Conservation (phyloP, 2,329 filamentous ascomycete genomes). For the Colletotrichum paranaense region DNA sequence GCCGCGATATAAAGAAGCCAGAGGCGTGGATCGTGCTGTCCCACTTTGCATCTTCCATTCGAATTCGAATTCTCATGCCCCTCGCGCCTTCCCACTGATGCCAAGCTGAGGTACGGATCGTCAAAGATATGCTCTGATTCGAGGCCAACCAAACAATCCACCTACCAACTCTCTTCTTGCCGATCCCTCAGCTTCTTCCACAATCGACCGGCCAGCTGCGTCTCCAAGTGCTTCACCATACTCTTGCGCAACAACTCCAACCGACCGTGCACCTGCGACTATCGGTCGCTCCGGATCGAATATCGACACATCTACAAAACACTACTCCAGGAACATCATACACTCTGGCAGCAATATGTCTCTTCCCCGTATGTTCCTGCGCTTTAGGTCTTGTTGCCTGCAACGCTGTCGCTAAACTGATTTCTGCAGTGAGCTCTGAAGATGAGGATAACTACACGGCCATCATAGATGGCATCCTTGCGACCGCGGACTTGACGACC, state of each 20-base stretch:
- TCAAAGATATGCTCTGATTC: conserved; percentile 31
- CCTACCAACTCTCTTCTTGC: conserved; percentile 5
- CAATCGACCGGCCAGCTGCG: conserved; percentile 7
- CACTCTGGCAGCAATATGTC: conserved; percentile 27
- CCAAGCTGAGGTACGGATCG: neutral
- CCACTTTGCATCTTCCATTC: neutral
- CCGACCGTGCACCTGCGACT: neutral
- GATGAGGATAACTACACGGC: conserved; percentile 65
- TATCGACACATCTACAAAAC: neutral
- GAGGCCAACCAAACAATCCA: conserved; percentile 1
- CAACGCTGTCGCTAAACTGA: neutral
- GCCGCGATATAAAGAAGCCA: conserved; percentile 17
- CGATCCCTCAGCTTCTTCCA: conserved; percentile 5
- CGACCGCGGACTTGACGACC: conserved; percentile 69
- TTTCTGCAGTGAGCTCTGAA: conserved; percentile 56
- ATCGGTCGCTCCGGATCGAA: neutral
- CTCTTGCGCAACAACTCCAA: neutral
- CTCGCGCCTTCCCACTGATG: neutral
- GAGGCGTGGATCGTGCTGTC: conserved; percentile 28
- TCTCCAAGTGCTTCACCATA: neutral
- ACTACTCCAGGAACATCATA: neutral
- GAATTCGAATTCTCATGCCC: neutral
- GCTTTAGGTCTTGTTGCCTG: neutral
- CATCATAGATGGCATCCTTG: conserved; percentile 71
- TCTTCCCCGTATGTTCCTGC: conserved; percentile 25